Percentiles rank a stretch among this genome's conserved stretches.
Evolutionary conservation across 805 yeast species (phyloP).

Genomic region (Kodamaea nitidulidarum): DNA sequence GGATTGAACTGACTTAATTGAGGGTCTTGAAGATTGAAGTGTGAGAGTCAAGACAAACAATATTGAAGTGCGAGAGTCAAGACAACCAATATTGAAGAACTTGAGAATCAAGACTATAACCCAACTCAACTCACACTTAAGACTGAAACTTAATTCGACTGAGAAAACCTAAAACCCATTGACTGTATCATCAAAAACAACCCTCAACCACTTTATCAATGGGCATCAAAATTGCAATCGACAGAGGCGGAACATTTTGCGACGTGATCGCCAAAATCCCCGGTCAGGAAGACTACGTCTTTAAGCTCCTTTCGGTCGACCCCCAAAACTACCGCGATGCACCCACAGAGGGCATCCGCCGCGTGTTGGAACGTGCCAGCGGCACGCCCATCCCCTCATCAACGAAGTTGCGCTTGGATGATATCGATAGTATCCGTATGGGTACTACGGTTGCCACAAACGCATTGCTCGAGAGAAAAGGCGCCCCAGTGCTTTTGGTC

Average conservation of each 20-base stretch:
- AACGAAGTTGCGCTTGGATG: slow-evolving; percentile 51
- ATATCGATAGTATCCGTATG: slow-evolving; percentile 70
- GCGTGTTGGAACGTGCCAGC: slow-evolving; percentile 62
- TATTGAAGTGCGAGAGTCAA: too few relatives aligned
- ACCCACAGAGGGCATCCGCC: slow-evolving; percentile 85
- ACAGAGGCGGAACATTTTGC: slow-evolving; percentile 85
- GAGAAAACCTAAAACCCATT: too few relatives aligned
- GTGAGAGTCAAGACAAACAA: too few relatives aligned
- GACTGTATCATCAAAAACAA: too few relatives aligned
- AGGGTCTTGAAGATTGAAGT: too few relatives aligned
- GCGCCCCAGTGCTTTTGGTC: slow-evolving; percentile 79
- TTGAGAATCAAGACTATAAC: too few relatives aligned
- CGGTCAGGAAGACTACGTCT: slow-evolving; percentile 55
- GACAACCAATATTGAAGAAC: too few relatives aligned
- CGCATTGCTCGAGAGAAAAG: slow-evolving; percentile 88
- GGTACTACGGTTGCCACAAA: slow-evolving; percentile 97
- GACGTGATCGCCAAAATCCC: slow-evolving; percentile 56
- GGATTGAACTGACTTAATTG: too few relatives aligned
- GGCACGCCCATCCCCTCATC: slow-evolving; percentile 55
- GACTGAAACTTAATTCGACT: too few relatives aligned
- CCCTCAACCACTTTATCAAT: slow-evolving; percentile 3
- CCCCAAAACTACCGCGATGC: slow-evolving; percentile 87
- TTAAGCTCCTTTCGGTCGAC: slow-evolving; percentile 83
- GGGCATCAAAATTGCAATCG: slow-evolving; percentile 33
- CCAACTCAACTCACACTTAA: too few relatives aligned